Conservation (phyloP, 441 rosid species). For the Theobroma grandiflorum region DNA sequence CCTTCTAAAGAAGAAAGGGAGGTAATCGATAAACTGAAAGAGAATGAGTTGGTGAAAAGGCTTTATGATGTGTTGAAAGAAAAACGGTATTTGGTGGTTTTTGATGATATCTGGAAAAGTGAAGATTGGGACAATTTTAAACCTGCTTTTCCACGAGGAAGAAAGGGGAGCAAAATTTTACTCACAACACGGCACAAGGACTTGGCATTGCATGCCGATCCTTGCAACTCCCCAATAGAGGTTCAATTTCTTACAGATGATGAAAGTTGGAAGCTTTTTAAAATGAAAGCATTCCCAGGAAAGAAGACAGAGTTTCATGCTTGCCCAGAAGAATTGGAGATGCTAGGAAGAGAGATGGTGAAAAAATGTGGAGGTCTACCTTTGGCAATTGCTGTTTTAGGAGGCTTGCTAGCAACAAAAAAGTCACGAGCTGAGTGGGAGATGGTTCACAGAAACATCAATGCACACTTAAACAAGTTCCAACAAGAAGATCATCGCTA, state of each 20-base stretch:
- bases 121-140: not conserved
- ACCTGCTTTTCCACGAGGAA: constrained; percentile 8
- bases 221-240: not conserved
- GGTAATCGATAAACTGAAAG: not conserved
- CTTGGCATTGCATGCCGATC: not conserved
- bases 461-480: constrained; percentile 15
- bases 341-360: constrained; percentile 27
- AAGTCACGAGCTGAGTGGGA: constrained; percentile 25
- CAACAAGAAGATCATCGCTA: not conserved
- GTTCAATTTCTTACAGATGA: not conserved
- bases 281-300: not conserved
- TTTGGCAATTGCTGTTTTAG: constrained; percentile 26
- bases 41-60: not conserved
- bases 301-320: not conserved
- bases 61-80: not conserved
- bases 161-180: constrained; percentile 1
- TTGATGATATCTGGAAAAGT: not conserved
- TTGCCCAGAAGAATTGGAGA: constrained; percentile 4
- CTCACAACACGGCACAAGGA: not conserved
- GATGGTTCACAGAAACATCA: constrained; percentile 21
- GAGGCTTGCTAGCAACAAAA: constrained; percentile 31
- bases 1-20: not conserved
- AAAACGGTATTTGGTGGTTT: not conserved
- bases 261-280: constrained; percentile 14
- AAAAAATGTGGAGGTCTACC: constrained; percentile 31